Conservation (phyloP, 2,329 filamentous ascomycete species). For the Sclerotinia minor region DNA sequence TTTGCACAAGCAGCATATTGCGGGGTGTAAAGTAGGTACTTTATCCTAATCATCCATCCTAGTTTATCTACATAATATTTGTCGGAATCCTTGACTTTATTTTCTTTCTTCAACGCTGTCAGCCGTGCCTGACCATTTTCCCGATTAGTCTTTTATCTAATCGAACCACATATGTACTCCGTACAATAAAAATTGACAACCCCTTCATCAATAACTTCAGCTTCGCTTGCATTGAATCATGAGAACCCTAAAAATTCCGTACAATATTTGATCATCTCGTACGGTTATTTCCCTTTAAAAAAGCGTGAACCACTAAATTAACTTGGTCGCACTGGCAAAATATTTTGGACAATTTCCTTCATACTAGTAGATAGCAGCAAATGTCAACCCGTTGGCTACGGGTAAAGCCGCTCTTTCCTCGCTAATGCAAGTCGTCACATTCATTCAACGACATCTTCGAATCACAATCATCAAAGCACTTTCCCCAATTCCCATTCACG, state of each 20-base stretch:
- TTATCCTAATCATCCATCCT: slow-evolving; percentile 13
- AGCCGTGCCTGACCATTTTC: not conserved
- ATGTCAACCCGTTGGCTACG: slow-evolving; percentile 22
- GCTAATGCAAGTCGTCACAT: slow-evolving; percentile 26
- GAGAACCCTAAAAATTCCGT: slow-evolving; percentile 1
- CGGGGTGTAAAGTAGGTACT: slow-evolving; percentile 17
- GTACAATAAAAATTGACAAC: not conserved
- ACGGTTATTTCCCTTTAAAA: not conserved
- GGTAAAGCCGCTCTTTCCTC: slow-evolving; percentile 24
- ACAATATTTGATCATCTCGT: slow-evolving; percentile 8
- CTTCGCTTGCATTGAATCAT: slow-evolving; percentile 2
- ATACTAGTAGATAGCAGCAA: not conserved
- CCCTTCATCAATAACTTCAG: slow-evolving; percentile 12
- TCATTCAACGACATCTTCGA: slow-evolving; percentile 24
- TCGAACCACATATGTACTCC: not conserved
- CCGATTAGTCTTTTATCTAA: not conserved
- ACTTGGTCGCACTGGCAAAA: not conserved
- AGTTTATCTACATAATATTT: slow-evolving; percentile 3
- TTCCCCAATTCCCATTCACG: slow-evolving; percentile 12
- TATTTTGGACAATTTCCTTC: slow-evolving; percentile 1
- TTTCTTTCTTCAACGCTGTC: not conserved
- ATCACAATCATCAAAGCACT: slow-evolving; percentile 18
- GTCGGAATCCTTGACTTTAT: not conserved
- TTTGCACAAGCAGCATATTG: slow-evolving; percentile 17
- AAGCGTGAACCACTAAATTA: slow-evolving; percentile 3